Base-by-base conservation (phyloP, 345 rosid species). In the Dimocarpus longan region DNA sequence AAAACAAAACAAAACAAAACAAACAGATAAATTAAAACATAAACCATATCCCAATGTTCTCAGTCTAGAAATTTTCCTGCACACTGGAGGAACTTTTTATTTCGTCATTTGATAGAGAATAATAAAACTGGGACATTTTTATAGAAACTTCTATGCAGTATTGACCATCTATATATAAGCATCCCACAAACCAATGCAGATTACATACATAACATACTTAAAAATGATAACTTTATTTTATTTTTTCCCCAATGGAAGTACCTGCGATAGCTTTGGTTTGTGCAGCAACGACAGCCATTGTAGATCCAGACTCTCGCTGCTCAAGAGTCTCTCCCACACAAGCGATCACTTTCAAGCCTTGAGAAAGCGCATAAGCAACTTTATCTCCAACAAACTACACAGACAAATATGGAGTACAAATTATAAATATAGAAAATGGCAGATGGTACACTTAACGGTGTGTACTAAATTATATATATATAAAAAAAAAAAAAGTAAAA, bases 181-280 rank as follows among this genome's bases (percentile, higher is more conserved):
- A 66, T 66, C 64, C 18, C 66, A 39, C 66, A 40, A 76, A 68
- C 43, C 52, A 54, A 76, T 13, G 40, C 39, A 54, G 46, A 76
- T 8, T 12, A 4, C 21, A 40, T 26, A 24, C 19, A 16, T 28
- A n/a, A 19, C 4, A 32, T 52, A 26, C 72, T 5, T 44, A 43
- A n/a, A 11, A 74, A 4, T 28, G n/a, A 70, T 42, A 46, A 66
- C 70, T 18, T 46, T 46, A 46, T 7, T 11, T 46, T 46, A 8
- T 11, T 11, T 43, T 52, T 32, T 22, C 10, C 21, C 24, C 71
- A 62, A 73, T 10, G 39, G 22, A 74, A 73, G 59, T 80, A 91
- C 96, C 96, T 70, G 96, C 86, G 59, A 90, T 90, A 74, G 94
- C 91, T 85, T 90, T 89, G 66, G 93, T 86, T 76, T 92, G 97